A percentile compares a stretch with the other conserved stretches of the same genome.
Conservation (phyloP, 345 rosid species). For the Theobroma cacao region DNA sequence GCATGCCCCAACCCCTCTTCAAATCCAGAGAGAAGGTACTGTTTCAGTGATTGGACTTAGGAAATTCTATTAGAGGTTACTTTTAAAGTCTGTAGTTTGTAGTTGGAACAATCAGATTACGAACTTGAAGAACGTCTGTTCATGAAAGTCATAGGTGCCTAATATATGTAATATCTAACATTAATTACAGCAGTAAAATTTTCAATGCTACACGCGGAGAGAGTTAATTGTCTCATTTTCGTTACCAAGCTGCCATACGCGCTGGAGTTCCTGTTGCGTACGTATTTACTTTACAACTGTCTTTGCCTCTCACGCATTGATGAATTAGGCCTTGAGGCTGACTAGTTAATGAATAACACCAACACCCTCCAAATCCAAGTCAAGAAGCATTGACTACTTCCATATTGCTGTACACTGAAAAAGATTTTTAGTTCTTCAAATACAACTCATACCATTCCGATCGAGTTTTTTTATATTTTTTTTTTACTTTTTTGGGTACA, state of each 20-base stretch:
- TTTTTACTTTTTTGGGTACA: too few relatives aligned
- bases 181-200: too few relatives aligned
- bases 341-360: neutral
- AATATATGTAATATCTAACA: too few relatives aligned
- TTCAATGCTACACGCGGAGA: neutral
- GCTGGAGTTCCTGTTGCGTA: neutral
- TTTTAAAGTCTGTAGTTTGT: neutral
- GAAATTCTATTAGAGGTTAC: neutral
- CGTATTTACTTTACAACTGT: conserved; percentile 8
- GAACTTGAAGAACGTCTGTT: too few relatives aligned
- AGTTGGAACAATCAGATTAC: neutral
- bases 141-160: too few relatives aligned
- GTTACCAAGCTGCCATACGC: neutral
- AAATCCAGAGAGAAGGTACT: too few relatives aligned
- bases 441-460: neutral
- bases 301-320: neutral
- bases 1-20: too few relatives aligned
- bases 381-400: neutral
- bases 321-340: neutral
- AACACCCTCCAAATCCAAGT: neutral
- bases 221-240: neutral
- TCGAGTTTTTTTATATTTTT: too few relatives aligned
- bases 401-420: too few relatives aligned
- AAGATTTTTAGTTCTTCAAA: neutral
- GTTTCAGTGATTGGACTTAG: neutral